A percentile compares a stretch with the other conserved stretches of the same genome.
phyloP scores from a whole-genome alignment of 257 asterid genomes.

The Voacanga thouarsii region DNA sequence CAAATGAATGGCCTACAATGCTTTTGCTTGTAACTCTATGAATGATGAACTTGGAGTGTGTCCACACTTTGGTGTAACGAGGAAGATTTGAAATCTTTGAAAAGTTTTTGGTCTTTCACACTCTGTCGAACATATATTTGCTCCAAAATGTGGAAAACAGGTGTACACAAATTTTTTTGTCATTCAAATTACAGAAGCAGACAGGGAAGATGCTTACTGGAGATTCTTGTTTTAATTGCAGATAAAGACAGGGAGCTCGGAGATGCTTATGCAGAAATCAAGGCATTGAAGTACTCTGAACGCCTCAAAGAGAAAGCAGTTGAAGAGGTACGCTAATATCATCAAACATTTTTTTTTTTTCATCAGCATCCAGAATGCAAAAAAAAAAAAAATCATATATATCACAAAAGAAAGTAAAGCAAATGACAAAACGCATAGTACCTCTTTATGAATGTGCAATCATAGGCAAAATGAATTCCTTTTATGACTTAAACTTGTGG shows the following conservation, averaged over 20 bases:
- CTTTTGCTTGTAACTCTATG: neutral
- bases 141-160: neutral
- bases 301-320: slow-evolving; percentile 82
- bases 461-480: neutral
- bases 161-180: neutral
- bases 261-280: slow-evolving; percentile 71
- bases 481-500: neutral
- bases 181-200: neutral
- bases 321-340: slow-evolving; percentile 60
- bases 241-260: slow-evolving; percentile 83
- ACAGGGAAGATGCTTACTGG: slow-evolving; percentile 8
- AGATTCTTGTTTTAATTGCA: slow-evolving; percentile 30
- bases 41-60: neutral
- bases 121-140: neutral
- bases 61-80: neutral
- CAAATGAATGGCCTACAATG: neutral
- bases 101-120: neutral
- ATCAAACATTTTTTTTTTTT: neutral
- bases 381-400: neutral
- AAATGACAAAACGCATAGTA: neutral
- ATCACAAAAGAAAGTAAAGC: neutral
- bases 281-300: slow-evolving; percentile 66
- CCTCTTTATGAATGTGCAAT: neutral
- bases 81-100: neutral
- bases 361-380: neutral